Evolutionary conservation across 2,329 filamentous ascomycete genomes (phyloP).

Genomic region (Arthrobotrys sphaeroides): DNA sequence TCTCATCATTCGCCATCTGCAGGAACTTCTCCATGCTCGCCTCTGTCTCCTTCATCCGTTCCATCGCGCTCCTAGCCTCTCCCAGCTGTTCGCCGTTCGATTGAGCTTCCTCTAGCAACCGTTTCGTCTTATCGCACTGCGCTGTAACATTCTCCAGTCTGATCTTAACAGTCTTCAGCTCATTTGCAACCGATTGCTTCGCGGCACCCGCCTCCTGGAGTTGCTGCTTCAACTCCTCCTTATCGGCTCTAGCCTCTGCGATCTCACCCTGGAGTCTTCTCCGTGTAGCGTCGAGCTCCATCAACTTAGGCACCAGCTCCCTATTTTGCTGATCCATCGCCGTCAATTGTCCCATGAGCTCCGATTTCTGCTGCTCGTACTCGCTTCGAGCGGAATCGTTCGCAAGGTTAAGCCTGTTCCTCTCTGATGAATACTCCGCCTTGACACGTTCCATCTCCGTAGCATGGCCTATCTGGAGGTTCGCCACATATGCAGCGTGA

Average conservation of each 20-base stretch:
- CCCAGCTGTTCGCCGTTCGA: background rate
- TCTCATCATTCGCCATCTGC: slow-evolving; percentile 22
- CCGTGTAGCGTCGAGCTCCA: background rate
- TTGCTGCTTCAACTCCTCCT: slow-evolving; percentile 1
- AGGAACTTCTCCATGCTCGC: slow-evolving; percentile 7
- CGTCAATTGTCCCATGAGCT: slow-evolving; percentile 3
- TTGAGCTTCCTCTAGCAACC: slow-evolving; percentile 13
- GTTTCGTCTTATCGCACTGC: slow-evolving; percentile 7
- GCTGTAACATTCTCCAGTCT: slow-evolving; percentile 9
- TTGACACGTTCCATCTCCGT: background rate
- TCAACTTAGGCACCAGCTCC: background rate
- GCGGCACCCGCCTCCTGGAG: background rate
- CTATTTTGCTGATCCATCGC: background rate
- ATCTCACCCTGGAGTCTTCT: slow-evolving; percentile 2
- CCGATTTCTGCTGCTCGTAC: slow-evolving; percentile 18
- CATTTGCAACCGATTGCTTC: background rate
- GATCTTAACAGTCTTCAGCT: slow-evolving; percentile 1
- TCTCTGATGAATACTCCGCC: slow-evolving; percentile 2
- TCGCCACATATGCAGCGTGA: background rate
- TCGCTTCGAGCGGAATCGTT: slow-evolving; percentile 12
- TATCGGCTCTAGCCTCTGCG: background rate
- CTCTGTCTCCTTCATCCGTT: slow-evolving; percentile 16
- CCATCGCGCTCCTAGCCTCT: slow-evolving; percentile 2
- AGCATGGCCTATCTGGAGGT: background rate
- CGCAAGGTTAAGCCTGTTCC: background rate